These are phyloP conservation scores for Debaryomyces sp. DNA, from an alignment of 1,139 yeast species.

Conservation along the genomic window DNA sequence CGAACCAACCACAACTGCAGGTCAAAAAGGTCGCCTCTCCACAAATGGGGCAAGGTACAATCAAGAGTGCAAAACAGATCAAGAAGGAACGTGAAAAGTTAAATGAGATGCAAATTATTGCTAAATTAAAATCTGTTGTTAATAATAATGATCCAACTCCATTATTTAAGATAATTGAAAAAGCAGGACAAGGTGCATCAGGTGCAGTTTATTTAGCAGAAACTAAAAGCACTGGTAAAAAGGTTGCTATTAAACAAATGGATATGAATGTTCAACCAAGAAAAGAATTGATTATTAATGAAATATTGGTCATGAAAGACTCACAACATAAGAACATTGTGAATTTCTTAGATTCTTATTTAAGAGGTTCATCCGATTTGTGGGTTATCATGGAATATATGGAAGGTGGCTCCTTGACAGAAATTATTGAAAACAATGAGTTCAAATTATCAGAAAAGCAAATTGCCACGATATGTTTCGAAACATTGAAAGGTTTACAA, in stretches of 20 bases:
- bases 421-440: slow-evolving; percentile 83
- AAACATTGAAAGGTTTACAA: slow-evolving; percentile 89
- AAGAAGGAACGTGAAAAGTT: slow-evolving; percentile 70
- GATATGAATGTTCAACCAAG: slow-evolving; percentile 91
- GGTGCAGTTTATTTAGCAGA: slow-evolving; percentile 94
- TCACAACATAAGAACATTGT: slow-evolving; percentile 51
- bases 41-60: slow-evolving; percentile 26
- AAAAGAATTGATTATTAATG: slow-evolving; percentile 80
- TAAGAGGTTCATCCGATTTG: slow-evolving; percentile 48
- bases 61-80: slow-evolving; percentile 46
- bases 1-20: slow-evolving; percentile 8
- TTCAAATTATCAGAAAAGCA: slow-evolving; percentile 68
- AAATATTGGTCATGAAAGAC: slow-evolving; percentile 53
- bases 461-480: slow-evolving; percentile 87
- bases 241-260: slow-evolving; percentile 94
- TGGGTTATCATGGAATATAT: slow-evolving; percentile 97
- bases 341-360: slow-evolving; percentile 48
- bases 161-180: slow-evolving; percentile 82
- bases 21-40: slow-evolving; percentile 11
- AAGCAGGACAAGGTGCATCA: slow-evolving; percentile 99
- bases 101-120: slow-evolving; percentile 85
- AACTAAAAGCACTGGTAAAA: slow-evolving; percentile 48
- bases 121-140: slow-evolving; percentile 82
- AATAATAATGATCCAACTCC: slow-evolving; percentile 82
- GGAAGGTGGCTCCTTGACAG: slow-evolving; percentile 83